Percentiles rank a stretch among this genome's conserved stretches.
Evolutionary conservation across 495 filamentous ascomycete genomes (phyloP).

Genomic region (Aspergillus heteromorphus): DNA sequence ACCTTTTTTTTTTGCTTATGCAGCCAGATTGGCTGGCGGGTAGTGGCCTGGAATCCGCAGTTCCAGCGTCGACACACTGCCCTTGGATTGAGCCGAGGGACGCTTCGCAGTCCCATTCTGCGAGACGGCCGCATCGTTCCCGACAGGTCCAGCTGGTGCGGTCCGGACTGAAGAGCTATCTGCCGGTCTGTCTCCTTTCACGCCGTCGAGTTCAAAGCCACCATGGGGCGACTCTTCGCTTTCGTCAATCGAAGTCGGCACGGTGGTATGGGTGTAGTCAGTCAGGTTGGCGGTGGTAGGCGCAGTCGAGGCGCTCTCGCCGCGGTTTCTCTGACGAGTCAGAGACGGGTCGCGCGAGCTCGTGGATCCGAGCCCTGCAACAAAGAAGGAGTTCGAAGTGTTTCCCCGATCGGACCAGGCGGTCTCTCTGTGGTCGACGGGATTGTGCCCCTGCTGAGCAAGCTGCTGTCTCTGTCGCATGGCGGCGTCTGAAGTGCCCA

Average conservation of each 20-base stretch:
- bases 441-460: conserved; percentile 4
- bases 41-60: conserved; percentile 37
- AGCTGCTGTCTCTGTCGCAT: conserved; percentile 23
- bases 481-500: conserved; percentile 27
- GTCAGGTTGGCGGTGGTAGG: conserved; percentile 35
- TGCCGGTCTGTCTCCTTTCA: not conserved
- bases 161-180: not conserved
- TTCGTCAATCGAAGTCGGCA: conserved; percentile 35
- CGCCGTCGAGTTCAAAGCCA: not conserved
- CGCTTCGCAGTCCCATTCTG: conserved; percentile 5
- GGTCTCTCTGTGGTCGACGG: conserved; percentile 18
- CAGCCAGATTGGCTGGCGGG: conserved; percentile 30
- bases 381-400: conserved; percentile 17
- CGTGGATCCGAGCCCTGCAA: conserved; percentile 17
- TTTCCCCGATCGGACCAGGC: conserved; percentile 20
- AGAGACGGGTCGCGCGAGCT: conserved; percentile 25
- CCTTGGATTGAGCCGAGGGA: conserved; percentile 21
- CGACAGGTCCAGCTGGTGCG: not conserved
- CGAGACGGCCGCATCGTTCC: not conserved
- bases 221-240: conserved; percentile 4
- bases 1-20: conserved; percentile 8
- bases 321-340: conserved; percentile 24
- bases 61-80: conserved; percentile 26
- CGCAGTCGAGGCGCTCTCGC: conserved; percentile 35
- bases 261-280: conserved; percentile 32